phyloP scores from a whole-genome alignment of 371 early-diverging fungal genomes.

The Coemansia sp. region DNA sequence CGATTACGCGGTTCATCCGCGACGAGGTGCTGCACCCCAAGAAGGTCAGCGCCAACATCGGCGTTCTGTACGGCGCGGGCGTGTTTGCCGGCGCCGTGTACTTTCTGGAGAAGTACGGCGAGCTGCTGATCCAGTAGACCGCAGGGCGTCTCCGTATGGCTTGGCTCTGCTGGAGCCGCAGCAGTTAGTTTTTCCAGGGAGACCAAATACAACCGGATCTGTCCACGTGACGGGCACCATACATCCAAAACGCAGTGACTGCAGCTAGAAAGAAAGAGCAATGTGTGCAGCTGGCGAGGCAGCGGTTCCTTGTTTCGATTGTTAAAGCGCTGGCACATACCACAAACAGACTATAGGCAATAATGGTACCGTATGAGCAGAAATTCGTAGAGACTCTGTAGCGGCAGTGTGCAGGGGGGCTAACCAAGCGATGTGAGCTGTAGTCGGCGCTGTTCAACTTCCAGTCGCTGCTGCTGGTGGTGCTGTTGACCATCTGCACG shows the following conservation, averaged over 20 bases:
- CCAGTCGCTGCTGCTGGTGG: conserved; percentile 70
- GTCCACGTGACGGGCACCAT: background rate
- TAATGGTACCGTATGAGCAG: no score
- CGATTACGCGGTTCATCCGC: conserved; percentile 47
- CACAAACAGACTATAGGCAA: background rate
- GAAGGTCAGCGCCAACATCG: conserved; percentile 45
- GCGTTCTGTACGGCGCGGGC: conserved; percentile 42
- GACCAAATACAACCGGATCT: background rate
- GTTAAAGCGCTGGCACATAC: background rate
- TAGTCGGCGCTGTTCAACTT: conserved; percentile 81
- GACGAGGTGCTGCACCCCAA: conserved; percentile 43
- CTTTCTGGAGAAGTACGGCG: conserved; percentile 52
- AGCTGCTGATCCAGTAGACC: conserved; percentile 48
- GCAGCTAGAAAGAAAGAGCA: background rate
- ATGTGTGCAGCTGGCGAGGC: no score
- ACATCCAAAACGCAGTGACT: background rate
- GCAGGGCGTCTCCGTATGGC: background rate
- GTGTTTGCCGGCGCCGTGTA: conserved; percentile 54
- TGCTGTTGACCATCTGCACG: conserved; percentile 80
- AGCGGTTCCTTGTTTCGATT: no score
- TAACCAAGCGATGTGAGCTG: background rate
- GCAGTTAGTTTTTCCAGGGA: no score
- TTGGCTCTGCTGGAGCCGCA: background rate
- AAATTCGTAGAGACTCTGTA: background rate
- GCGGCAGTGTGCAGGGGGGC: background rate